Evolutionary conservation across 176 grass and related monocot species (phyloP).

Genomic region (Hyparrhenia diplandra): DNA sequence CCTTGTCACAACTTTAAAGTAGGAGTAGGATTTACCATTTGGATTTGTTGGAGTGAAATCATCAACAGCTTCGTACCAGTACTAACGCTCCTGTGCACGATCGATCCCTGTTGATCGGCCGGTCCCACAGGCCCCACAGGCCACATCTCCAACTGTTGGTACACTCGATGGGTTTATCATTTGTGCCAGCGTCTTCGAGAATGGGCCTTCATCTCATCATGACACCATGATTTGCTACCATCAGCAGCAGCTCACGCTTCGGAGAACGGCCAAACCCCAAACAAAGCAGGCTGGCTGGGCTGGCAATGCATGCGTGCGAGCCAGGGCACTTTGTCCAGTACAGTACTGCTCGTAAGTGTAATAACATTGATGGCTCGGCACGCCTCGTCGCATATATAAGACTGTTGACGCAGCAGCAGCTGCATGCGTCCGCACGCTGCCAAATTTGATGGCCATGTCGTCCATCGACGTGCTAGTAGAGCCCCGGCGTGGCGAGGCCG

Average conservation of each 20-base stretch:
- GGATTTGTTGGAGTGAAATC: not conserved
- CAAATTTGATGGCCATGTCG: constrained; percentile 25
- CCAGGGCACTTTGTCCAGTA: not conserved
- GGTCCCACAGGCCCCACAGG: not conserved
- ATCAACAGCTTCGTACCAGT: not conserved
- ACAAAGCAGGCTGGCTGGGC: too few species aligned
- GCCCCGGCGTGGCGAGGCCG: not conserved
- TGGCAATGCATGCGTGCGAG: not conserved
- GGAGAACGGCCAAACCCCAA: not conserved
- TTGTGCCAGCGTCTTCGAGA: not conserved
- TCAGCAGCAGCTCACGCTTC: not conserved
- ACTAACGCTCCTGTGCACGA: not conserved
- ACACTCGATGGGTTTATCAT: not conserved
- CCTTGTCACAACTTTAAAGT: not conserved
- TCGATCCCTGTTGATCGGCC: not conserved
- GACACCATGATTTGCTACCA: not conserved
- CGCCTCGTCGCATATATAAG: not conserved
- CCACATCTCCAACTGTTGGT: not conserved
- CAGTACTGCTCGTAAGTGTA: not conserved
- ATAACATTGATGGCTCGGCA: not conserved
- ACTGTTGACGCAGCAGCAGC: constrained; percentile 4
- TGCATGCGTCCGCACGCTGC: not conserved
- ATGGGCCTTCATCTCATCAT: not conserved
- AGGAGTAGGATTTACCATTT: not conserved
- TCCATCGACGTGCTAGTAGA: not conserved